Percentiles rank a stretch among this genome's conserved stretches.
phyloP scores from a whole-genome alignment of 306 rosid species.

The Vigna mungo region DNA sequence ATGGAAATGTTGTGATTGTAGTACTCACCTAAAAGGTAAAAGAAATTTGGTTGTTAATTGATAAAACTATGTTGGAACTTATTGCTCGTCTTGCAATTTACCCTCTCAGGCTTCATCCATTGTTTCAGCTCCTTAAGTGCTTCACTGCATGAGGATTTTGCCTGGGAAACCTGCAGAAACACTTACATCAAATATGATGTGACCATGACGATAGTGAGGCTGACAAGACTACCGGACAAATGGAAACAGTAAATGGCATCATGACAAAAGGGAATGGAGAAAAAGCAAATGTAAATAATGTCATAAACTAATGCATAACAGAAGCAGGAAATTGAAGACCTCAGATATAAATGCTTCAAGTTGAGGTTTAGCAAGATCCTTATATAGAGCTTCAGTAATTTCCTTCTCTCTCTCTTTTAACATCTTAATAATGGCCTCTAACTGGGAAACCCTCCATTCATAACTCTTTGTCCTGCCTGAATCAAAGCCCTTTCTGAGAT shows the following conservation, averaged over 20 bases:
- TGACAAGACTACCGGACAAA: slow-evolving; percentile 8
- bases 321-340: slow-evolving; percentile 51
- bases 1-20: slow-evolving; percentile 74
- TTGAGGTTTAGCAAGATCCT: slow-evolving; percentile 77
- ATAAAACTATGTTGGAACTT: slow-evolving; percentile 5
- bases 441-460: slow-evolving; percentile 78
- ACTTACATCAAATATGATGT: slow-evolving; percentile 1
- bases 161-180: slow-evolving; percentile 61
- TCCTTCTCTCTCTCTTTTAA: slow-evolving; percentile 71
- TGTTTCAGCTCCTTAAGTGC: slow-evolving; percentile 64
- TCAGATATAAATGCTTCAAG: slow-evolving; percentile 72
- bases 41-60: slow-evolving; percentile 6
- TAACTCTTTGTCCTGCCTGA: slow-evolving; percentile 77
- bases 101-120: slow-evolving; percentile 88
- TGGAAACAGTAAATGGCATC: slow-evolving; percentile 16
- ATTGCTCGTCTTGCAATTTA: slow-evolving; percentile 36
- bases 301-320: slow-evolving; percentile 2
- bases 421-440: slow-evolving; percentile 70
- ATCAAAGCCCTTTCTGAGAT: slow-evolving; percentile 62
- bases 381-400: slow-evolving; percentile 63
- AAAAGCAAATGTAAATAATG: neutral
- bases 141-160: slow-evolving; percentile 64
- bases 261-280: slow-evolving; percentile 11
- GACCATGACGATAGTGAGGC: neutral
- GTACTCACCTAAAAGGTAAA: slow-evolving; percentile 66